These are phyloP conservation scores for Periconia digitata DNA, from an alignment of 2,329 filamentous ascomycete genomes.

Conservation along the genomic window DNA sequence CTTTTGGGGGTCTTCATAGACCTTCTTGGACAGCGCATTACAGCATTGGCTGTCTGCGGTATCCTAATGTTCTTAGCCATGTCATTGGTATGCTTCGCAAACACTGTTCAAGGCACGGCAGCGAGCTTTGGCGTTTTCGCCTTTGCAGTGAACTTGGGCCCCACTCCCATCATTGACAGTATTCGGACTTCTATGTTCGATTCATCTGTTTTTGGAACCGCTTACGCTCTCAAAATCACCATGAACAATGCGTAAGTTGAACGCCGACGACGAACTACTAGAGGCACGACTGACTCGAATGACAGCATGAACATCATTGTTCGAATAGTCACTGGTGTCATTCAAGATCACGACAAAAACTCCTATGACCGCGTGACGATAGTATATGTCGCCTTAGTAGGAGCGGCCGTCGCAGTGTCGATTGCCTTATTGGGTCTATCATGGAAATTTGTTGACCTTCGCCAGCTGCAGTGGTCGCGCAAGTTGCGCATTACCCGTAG, in stretches of 20 bases:
- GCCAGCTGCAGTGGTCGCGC: constrained; percentile 60
- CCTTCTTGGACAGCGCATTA: constrained; percentile 56
- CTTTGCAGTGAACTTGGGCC: constrained; percentile 57
- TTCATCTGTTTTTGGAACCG: constrained; percentile 61
- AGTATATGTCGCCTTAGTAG: constrained; percentile 59
- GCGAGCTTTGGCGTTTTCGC: constrained; percentile 63
- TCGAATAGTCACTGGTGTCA: not conserved
- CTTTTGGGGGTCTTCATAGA: constrained; percentile 60
- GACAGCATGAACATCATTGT: not conserved
- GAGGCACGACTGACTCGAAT: constrained; percentile 58
- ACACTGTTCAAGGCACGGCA: constrained; percentile 54
- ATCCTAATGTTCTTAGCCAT: constrained; percentile 57
- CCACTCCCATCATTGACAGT: constrained; percentile 61
- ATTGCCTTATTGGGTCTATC: constrained; percentile 44
- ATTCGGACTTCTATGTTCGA: constrained; percentile 64
- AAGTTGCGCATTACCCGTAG: constrained; percentile 54
- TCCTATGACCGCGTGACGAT: constrained; percentile 59
- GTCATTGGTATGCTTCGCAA: constrained; percentile 56
- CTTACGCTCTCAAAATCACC: constrained; percentile 62
- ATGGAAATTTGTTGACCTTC: constrained; percentile 47
- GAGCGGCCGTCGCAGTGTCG: constrained; percentile 52
- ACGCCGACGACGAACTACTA: constrained; percentile 48
- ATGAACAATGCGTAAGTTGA: constrained; percentile 60
- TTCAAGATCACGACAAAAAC: constrained; percentile 59
- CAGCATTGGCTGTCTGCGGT: constrained; percentile 50